These are phyloP conservation scores for Caloboletus firmus DNA, from an alignment of 1,284 basidiomycete genomes.

Conservation along the genomic window DNA sequence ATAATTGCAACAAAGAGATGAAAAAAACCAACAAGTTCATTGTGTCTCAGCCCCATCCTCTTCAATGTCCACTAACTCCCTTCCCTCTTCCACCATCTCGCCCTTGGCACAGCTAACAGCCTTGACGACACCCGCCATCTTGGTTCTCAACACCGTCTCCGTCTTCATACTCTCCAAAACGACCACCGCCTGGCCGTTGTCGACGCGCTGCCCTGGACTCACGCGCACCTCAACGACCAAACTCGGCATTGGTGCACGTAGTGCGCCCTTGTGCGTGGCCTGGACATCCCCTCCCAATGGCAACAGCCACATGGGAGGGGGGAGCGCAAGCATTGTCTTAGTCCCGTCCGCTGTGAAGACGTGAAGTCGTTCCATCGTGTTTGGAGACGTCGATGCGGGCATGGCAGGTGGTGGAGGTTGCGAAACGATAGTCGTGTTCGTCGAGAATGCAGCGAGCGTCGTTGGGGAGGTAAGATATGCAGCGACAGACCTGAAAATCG, in stretches of 20 bases:
- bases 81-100: slow-evolving; percentile 87
- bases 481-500: slow-evolving; percentile 50
- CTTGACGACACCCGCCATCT: slow-evolving; percentile 65
- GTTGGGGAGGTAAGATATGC: slow-evolving; percentile 54
- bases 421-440: slow-evolving; percentile 69
- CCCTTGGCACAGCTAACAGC: slow-evolving; percentile 76
- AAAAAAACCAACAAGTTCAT: neutral
- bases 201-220: slow-evolving; percentile 71
- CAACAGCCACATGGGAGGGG: slow-evolving; percentile 65
- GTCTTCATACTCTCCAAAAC: slow-evolving; percentile 97
- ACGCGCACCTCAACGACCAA: slow-evolving; percentile 86
- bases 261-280: slow-evolving; percentile 51
- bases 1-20: neutral
- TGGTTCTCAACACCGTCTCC: slow-evolving; percentile 81
- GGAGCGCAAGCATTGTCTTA: slow-evolving; percentile 60
- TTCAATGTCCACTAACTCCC: slow-evolving; percentile 71
- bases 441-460: slow-evolving; percentile 48
- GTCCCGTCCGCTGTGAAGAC: slow-evolving; percentile 56
- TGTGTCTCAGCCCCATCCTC: slow-evolving; percentile 18
- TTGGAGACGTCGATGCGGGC: slow-evolving; percentile 50
- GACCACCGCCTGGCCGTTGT: slow-evolving; percentile 77
- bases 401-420: slow-evolving; percentile 54
- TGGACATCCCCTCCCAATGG: slow-evolving; percentile 59
- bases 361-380: slow-evolving; percentile 67
- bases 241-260: slow-evolving; percentile 86